phyloP scores from a whole-genome alignment of 257 asterid species.

The Plantago ovata region DNA sequence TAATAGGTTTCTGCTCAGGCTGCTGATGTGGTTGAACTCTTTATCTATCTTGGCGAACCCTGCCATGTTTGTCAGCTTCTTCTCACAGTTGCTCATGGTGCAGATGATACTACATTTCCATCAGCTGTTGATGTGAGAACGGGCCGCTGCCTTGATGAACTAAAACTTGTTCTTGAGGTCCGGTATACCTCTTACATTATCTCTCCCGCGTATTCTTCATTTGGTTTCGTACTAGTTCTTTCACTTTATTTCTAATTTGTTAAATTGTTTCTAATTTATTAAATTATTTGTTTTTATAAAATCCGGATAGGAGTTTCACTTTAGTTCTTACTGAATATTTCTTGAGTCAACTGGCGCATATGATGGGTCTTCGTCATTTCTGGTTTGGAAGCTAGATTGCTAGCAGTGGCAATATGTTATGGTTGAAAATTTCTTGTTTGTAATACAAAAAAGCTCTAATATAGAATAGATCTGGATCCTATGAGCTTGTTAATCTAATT shows the following conservation, averaged over 20 bases:
- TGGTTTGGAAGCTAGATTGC: constrained; percentile 10
- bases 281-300: neutral
- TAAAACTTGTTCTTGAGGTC: constrained; percentile 92
- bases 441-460: neutral
- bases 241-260: neutral
- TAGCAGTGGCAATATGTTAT: neutral
- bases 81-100: constrained; percentile 89
- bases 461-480: neutral
- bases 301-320: neutral
- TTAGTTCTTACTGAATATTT: constrained; percentile 4
- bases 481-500: no score
- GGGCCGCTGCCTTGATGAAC: constrained; percentile 83
- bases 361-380: constrained; percentile 10
- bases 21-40: constrained; percentile 94
- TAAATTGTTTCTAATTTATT: neutral
- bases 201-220: constrained; percentile 23
- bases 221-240: constrained; percentile 10
- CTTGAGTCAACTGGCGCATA: neutral
- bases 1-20: constrained; percentile 80
- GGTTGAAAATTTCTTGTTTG: neutral
- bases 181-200: constrained; percentile 42
- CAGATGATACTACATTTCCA: constrained; percentile 95
- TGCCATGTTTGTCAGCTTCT: constrained; percentile 94
- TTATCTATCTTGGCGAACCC: constrained; percentile 91
- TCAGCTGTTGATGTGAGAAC: constrained; percentile 94